phyloP scores from a whole-genome alignment of 768 basidiomycete species.

The Lactarius sp. region DNA sequence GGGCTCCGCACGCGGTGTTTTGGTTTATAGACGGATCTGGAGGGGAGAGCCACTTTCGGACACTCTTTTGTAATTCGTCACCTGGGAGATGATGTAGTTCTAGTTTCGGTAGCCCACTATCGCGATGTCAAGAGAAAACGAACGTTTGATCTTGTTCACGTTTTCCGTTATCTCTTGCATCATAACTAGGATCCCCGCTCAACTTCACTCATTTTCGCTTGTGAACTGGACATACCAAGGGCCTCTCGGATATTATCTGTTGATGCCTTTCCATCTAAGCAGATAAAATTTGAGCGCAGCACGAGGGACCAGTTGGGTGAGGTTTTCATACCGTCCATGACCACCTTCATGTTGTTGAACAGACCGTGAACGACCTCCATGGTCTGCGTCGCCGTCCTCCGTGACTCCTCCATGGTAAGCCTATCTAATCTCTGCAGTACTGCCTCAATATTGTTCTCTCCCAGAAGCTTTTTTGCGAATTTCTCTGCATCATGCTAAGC shows the following conservation, averaged over 20 bases:
- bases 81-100: background rate
- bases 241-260: background rate
- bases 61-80: background rate
- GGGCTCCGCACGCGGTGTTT: background rate
- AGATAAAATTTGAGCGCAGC: background rate
- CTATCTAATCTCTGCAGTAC: background rate
- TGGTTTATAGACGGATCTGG: background rate
- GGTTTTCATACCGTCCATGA: background rate
- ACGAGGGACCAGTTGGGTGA: too few relatives aligned
- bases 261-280: background rate
- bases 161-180: background rate
- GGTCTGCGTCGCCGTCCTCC: background rate
- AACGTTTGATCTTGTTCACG: conserved; percentile 2
- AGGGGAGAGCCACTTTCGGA: background rate
- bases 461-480: background rate
- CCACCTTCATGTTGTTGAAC: conserved; percentile 5
- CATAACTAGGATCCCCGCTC: background rate
- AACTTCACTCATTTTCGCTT: background rate
- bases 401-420: background rate
- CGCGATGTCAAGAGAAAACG: background rate
- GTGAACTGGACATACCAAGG: background rate
- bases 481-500: background rate
- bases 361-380: conserved; percentile 3
- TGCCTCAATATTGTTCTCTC: background rate
- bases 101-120: background rate